Base-by-base conservation (phyloP, 305 asterid species). In the Rubia balearica region DNA sequence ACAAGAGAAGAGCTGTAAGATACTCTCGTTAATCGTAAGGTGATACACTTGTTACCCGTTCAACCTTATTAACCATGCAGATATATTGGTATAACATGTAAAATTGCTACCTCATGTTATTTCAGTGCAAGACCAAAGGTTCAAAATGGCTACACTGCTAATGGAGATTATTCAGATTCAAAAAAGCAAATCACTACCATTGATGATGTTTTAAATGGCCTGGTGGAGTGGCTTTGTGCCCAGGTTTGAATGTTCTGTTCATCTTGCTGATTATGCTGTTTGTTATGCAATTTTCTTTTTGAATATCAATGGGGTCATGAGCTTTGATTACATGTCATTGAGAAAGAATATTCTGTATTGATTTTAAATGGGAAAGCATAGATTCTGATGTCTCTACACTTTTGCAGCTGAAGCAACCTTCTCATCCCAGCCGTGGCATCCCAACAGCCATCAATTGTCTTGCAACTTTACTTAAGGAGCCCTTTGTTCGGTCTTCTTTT, bases 1-100 rank as follows among this genome's bases (percentile, higher is more conserved):
- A 69, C 96, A 94, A 83, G 99, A 91, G 85, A 89, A 91, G 83
- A 91, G 96, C 89, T 94, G 96, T 74, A 91, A 86, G 87, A 87
- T 91, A 82, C 96, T 91, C 69, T 84, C 98, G 71, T 75, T 88
- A 81, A 80, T 91, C 67, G 95, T 81, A 76, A 94, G 97, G 97
- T 94, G 83, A 36, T 78, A 68, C 61, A 65, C 2, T 62, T 68
- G 19, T 77, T 61, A 73, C 62, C 53, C 76, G 60, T 73, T 59
- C 66, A 72, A 63, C 74, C 69, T 68, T 43, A 69, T 73, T 48
- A 66, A 42, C 48, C 61, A 22, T 60, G 46, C 61, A 1, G 19
- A 75, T 65, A 62, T 71, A 72, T 64, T 36, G 73, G 73, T 71
- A 65, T 68, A 16, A 72, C 16, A 72, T 65, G 78, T 76, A 42